These are phyloP conservation scores for Podaxis pistillaris DNA, from an alignment of 768 basidiomycete species.

Conservation along the genomic window DNA sequence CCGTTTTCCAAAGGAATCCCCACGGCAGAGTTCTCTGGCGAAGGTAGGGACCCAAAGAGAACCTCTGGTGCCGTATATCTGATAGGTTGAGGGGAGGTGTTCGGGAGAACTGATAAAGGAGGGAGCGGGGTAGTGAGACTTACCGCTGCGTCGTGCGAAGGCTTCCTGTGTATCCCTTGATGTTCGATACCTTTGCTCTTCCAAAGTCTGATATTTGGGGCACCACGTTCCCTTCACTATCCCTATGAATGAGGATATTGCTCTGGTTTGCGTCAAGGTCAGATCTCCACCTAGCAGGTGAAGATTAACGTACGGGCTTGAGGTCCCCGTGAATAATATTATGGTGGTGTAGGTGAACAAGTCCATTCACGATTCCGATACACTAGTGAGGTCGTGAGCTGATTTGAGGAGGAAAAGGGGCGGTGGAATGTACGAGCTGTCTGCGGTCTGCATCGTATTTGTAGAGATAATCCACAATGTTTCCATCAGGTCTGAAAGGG, in stretches of 20 bases:
- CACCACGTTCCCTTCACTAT: background rate
- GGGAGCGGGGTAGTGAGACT: background rate
- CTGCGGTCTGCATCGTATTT: background rate
- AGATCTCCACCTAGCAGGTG: no score
- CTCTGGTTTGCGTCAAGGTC: background rate
- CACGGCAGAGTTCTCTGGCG: background rate
- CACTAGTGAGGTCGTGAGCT: background rate
- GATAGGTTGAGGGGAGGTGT: background rate
- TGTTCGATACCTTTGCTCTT: background rate
- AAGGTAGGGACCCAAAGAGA: background rate
- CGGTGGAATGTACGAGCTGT: background rate
- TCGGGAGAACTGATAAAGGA: background rate
- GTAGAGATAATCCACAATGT: background rate
- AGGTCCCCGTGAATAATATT: constrained; percentile 11
- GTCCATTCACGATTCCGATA: background rate
- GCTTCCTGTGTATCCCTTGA: background rate
- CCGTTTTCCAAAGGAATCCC: no score
- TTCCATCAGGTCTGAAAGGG: constrained; percentile 1
- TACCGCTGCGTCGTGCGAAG: background rate
- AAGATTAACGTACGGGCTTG: background rate
- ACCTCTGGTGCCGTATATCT: constrained; percentile 7
- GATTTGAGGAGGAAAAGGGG: background rate
- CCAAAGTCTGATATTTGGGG: constrained; percentile 10
- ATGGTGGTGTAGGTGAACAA: constrained; percentile 5
- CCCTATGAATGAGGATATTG: background rate